phyloP scores from a whole-genome alignment of 345 rosid genomes.

The Sonneratia caseolaris region DNA sequence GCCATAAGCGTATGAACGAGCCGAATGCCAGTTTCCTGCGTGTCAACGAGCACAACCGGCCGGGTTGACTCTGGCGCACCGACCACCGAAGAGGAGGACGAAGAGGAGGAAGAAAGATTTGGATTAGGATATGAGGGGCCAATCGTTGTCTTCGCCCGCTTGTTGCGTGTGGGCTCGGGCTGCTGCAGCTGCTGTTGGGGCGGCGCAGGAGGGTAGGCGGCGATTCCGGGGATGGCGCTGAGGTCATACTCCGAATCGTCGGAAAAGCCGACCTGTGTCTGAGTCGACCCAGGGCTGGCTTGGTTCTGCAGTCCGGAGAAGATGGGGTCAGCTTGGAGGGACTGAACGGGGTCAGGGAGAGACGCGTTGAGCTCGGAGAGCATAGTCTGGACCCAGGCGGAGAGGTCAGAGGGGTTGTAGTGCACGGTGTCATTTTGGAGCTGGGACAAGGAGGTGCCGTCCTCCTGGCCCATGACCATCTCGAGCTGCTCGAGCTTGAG shows the following conservation, averaged over 20 bases:
- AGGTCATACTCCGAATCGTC: conserved; percentile 66
- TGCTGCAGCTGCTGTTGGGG: conserved; percentile 48
- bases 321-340: not conserved
- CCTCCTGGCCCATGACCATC: conserved; percentile 62
- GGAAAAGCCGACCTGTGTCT: conserved; percentile 9
- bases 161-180: conserved; percentile 20
- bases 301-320: conserved; percentile 6
- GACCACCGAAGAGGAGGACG: conserved; percentile 11
- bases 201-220: conserved; percentile 34
- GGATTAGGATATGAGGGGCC: conserved; percentile 12
- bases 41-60: conserved; percentile 58
- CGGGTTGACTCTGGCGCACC: conserved; percentile 33
- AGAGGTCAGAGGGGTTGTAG: conserved; percentile 73
- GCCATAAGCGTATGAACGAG: conserved; percentile 79
- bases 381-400: conserved; percentile 64
- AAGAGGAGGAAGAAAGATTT: conserved; percentile 7
- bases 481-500: conserved; percentile 80
- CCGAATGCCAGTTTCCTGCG: conserved; percentile 80
- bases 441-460: conserved; percentile 35
- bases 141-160: conserved; percentile 22
- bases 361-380: conserved; percentile 44
- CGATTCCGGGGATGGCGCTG: conserved; percentile 69
- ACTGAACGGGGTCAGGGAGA: not conserved
- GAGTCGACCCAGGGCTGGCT: conserved; percentile 5
- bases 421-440: conserved; percentile 54